Evolutionary conservation across 495 filamentous ascomycete species (phyloP), one percentile per base, ranked within the genome.

Genomic region (Penicillium salamii): DNA sequence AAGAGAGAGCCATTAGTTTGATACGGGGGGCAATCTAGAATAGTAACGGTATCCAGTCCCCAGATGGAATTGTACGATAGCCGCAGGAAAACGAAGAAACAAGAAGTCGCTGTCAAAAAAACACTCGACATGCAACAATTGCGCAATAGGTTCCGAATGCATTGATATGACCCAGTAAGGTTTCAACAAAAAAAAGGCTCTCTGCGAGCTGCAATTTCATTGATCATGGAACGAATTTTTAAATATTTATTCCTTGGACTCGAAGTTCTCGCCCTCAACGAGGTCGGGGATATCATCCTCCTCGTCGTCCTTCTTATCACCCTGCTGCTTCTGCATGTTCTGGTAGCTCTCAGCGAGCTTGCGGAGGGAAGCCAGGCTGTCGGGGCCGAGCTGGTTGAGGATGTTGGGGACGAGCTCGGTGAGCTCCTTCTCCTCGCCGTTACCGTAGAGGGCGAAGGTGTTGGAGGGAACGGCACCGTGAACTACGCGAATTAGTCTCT

Each of bases 311-410:
- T 81, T 78, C 45, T 81, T 82, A 46, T 79, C 86, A 38, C 80
- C 85, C 73, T 93, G 86, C 66, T 84, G 85, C 86, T 96, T 96
- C 80, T 97, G 93, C 86, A 98, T 84, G 76, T 83, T 92, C 85
- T 98, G 93, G 81, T 97, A 98, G 84, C 88, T 93, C 84, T 98
- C 93, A 49, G 93, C 93, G 29, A 98, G 82, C 80, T 97, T 97
- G 70, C 93, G 88, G 58, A 98, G 89, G 50, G 89, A 95, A 40
- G 95, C 95, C n/a, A 98, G 87, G 53, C 87, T 91, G 77, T 98
- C 93, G 55, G 93, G 93, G 53, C 93, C 93, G 39, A 98, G 89
- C 79, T 98, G 93, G 85, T 97, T 97, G 46, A 98, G 88, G 78
- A 98, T 98, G 48, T 93, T 93, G 59, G 93, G 93, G 55, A 98